Evolutionary conservation across 2,329 filamentous ascomycete species (phyloP).

Genomic region (Tolypocladium pustulatum): DNA sequence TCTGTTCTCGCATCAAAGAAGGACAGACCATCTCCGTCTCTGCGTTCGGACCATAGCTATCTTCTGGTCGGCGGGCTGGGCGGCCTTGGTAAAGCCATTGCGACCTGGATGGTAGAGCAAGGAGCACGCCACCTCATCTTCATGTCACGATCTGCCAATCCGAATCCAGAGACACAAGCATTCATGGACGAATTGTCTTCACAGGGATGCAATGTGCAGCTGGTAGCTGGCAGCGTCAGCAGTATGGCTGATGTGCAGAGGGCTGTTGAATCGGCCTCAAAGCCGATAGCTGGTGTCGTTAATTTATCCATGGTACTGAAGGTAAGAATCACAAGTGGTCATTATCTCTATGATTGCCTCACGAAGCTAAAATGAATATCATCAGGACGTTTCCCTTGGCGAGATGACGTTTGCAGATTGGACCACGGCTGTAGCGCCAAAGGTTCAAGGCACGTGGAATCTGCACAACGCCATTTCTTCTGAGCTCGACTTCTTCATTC

Average conservation of each 20-base stretch:
- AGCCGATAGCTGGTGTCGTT: slow-evolving; percentile 27
- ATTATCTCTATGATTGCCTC: background rate
- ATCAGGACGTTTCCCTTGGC: background rate
- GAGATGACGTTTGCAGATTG: slow-evolving; percentile 24
- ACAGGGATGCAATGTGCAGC: slow-evolving; percentile 13
- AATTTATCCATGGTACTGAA: slow-evolving; percentile 28
- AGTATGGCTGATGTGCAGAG: slow-evolving; percentile 14
- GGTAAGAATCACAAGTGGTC: background rate
- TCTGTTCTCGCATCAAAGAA: background rate
- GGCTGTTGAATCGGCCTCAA: slow-evolving; percentile 8
- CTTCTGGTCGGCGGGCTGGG: slow-evolving; percentile 21
- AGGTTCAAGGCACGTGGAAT: slow-evolving; percentile 24
- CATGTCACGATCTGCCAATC: slow-evolving; percentile 15
- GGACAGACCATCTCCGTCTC: background rate
- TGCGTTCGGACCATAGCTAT: slow-evolving; percentile 12
- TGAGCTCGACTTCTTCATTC: slow-evolving; percentile 22
- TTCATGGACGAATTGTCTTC: slow-evolving; percentile 13
- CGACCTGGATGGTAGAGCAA: slow-evolving; percentile 17
- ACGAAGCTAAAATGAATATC: too few relatives aligned
- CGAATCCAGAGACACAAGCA: slow-evolving; percentile 3
- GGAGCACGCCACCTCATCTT: slow-evolving; percentile 17
- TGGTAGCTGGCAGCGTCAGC: slow-evolving; percentile 22
- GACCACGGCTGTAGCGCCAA: slow-evolving; percentile 13
- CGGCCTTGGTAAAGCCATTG: slow-evolving; percentile 17
- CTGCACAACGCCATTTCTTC: slow-evolving; percentile 13